These are phyloP conservation scores for Colletotrichum sp. DNA, from an alignment of 2,329 filamentous ascomycete genomes.

Conservation along the genomic window DNA sequence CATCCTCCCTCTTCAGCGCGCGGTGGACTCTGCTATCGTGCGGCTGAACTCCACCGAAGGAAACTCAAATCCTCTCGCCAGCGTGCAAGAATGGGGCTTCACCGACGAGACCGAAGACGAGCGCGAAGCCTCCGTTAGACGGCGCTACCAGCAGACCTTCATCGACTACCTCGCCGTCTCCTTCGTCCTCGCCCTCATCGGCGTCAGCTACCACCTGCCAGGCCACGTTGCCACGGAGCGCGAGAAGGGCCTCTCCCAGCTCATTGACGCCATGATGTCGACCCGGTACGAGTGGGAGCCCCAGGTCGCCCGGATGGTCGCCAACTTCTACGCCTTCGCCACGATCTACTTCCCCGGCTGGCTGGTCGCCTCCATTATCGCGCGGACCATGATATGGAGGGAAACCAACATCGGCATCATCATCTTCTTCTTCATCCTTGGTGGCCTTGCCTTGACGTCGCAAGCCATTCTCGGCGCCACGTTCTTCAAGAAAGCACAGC, in stretches of 20 bases:
- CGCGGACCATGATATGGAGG: slow-evolving; percentile 66
- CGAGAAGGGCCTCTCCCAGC: slow-evolving; percentile 73
- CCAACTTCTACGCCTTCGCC: slow-evolving; percentile 72
- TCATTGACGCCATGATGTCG: slow-evolving; percentile 80
- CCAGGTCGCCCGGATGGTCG: slow-evolving; percentile 46
- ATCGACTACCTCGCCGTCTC: slow-evolving; percentile 70
- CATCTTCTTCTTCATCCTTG: slow-evolving; percentile 75
- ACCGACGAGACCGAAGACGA: slow-evolving; percentile 46
- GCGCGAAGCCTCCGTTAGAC: slow-evolving; percentile 59
- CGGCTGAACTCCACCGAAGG: slow-evolving; percentile 37
- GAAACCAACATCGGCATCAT: slow-evolving; percentile 69
- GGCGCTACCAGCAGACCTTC: slow-evolving; percentile 67
- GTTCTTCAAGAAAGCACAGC: slow-evolving; percentile 86
- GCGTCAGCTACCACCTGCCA: slow-evolving; percentile 74
- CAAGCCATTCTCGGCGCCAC: slow-evolving; percentile 82
- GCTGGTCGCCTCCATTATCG: slow-evolving; percentile 63
- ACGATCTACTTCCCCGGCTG: slow-evolving; percentile 61
- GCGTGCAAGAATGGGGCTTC: slow-evolving; percentile 35
- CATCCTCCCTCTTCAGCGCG: slow-evolving; percentile 70
- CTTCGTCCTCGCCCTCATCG: slow-evolving; percentile 72
- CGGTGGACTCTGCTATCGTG: slow-evolving; percentile 70
- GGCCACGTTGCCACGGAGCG: slow-evolving; percentile 74
- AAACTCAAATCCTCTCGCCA: slow-evolving; percentile 29
- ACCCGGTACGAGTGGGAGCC: slow-evolving; percentile 55
- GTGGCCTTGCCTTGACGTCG: slow-evolving; percentile 77